phyloP scores from a whole-genome alignment of 129 eudicot species.

The Deinandra increscens region DNA sequence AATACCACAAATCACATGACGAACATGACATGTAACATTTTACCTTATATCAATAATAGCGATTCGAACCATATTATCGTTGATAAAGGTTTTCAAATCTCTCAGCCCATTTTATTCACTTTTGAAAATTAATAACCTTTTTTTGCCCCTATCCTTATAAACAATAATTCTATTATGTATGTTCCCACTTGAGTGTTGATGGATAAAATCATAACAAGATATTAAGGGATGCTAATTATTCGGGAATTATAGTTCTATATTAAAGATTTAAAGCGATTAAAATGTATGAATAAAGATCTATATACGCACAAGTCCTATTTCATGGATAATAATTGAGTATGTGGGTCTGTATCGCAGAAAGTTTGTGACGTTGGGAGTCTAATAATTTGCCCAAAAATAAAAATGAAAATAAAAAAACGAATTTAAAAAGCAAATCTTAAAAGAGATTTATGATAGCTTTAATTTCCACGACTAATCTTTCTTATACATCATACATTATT shows the following conservation, averaged over 20 bases:
- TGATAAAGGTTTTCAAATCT: no score
- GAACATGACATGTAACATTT: no score
- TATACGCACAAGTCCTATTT: conserved; percentile 24
- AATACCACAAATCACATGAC: no score
- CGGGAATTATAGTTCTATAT: neutral
- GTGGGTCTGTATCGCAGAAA: conserved; percentile 28
- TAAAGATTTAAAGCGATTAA: neutral
- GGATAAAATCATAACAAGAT: neutral
- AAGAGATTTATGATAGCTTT: conserved; percentile 26
- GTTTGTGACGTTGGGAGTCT: conserved; percentile 33
- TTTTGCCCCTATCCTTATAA: no score
- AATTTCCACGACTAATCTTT: conserved; percentile 22
- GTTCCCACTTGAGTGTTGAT: neutral
- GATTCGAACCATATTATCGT: no score
- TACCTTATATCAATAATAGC: no score
- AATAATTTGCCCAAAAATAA: conserved; percentile 33
- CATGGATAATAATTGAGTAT: conserved; percentile 33
- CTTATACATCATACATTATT: neutral
- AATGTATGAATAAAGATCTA: conserved; percentile 3
- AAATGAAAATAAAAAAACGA: conserved; percentile 19
- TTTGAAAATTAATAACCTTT: no score
- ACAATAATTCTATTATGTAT: neutral
- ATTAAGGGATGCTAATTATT: no score
- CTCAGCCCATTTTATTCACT: no score
- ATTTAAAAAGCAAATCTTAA: conserved; percentile 41